phyloP scores from a whole-genome alignment of 2,329 filamentous ascomycete genomes.

The Monosporascus sp. region DNA sequence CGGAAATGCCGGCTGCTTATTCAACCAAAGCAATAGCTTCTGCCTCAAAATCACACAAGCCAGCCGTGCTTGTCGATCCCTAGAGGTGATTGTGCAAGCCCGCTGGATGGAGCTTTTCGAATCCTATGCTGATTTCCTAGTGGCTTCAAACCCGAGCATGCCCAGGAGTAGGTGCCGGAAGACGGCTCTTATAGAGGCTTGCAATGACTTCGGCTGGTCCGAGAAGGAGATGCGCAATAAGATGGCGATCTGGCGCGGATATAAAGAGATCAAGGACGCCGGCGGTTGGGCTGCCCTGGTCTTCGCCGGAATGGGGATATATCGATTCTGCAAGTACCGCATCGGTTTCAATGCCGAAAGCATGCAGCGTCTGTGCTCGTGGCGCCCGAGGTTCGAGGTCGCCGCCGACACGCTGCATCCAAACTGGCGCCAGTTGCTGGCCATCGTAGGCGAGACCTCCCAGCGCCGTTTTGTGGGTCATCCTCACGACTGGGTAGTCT shows the following conservation, averaged over 20 bases:
- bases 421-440: slow-evolving; percentile 46
- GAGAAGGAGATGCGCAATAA: slow-evolving; percentile 53
- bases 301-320: slow-evolving; percentile 53
- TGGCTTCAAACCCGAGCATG: slow-evolving; percentile 36
- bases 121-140: slow-evolving; percentile 40
- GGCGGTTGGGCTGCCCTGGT: slow-evolving; percentile 52
- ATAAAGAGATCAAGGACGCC: slow-evolving; percentile 52
- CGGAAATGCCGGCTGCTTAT: slow-evolving; percentile 10
- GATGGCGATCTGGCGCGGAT: slow-evolving; percentile 48
- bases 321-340: slow-evolving; percentile 56
- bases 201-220: slow-evolving; percentile 47
- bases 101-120: slow-evolving; percentile 50
- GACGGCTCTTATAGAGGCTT: slow-evolving; percentile 47
- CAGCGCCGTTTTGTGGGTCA: slow-evolving; percentile 39
- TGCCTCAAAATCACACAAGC: slow-evolving; percentile 31
- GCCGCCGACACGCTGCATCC: slow-evolving; percentile 49
- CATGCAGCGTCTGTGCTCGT: slow-evolving; percentile 38
- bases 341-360: slow-evolving; percentile 47
- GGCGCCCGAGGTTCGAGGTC: slow-evolving; percentile 44
- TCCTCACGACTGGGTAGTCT: slow-evolving; percentile 48
- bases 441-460: slow-evolving; percentile 38
- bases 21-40: slow-evolving; percentile 26
- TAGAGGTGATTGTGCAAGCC: slow-evolving; percentile 55
- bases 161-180: slow-evolving; percentile 45
- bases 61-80: slow-evolving; percentile 48